A percentile compares a stretch with the other conserved stretches of the same genome.
phyloP scores from a whole-genome alignment of 306 rosid genomes.

The Prosopis cineraria region DNA sequence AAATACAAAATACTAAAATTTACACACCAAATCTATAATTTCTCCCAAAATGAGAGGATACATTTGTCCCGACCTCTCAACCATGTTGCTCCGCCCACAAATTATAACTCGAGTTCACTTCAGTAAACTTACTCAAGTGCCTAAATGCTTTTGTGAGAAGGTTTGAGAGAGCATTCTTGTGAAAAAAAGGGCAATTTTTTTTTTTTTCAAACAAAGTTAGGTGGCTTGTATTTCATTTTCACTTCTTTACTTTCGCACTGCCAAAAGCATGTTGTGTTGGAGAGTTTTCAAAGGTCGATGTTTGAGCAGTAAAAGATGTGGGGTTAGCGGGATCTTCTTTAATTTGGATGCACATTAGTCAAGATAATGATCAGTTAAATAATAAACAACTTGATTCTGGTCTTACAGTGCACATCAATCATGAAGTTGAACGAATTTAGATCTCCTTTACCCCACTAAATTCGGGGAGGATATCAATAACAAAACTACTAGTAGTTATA shows the following conservation, averaged over 20 bases:
- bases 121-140: not conserved
- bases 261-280: constrained; percentile 11
- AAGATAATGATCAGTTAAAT: constrained; percentile 33
- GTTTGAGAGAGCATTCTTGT: constrained; percentile 20
- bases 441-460: not conserved
- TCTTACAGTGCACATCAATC: constrained; percentile 14
- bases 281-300: constrained; percentile 3
- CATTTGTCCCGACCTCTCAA: no score
- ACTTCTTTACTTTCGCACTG: constrained; percentile 3
- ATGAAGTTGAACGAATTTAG: not conserved
- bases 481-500: not conserved
- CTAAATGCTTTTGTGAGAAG: constrained; percentile 20
- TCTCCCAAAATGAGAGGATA: no score
- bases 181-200: constrained; percentile 14
- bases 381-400: constrained; percentile 25
- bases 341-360: not conserved
- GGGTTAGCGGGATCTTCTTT: constrained; percentile 5
- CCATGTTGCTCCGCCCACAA: no score
- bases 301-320: constrained; percentile 21
- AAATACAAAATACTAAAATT: no score
- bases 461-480: not conserved
- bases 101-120: constrained; percentile 12
- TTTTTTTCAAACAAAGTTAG: constrained; percentile 1
- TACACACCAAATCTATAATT: no score
- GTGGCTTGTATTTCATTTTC: not conserved